These are phyloP conservation scores for Aspergillus sp. DNA, from an alignment of 2,329 filamentous ascomycete genomes.

Conservation along the genomic window DNA sequence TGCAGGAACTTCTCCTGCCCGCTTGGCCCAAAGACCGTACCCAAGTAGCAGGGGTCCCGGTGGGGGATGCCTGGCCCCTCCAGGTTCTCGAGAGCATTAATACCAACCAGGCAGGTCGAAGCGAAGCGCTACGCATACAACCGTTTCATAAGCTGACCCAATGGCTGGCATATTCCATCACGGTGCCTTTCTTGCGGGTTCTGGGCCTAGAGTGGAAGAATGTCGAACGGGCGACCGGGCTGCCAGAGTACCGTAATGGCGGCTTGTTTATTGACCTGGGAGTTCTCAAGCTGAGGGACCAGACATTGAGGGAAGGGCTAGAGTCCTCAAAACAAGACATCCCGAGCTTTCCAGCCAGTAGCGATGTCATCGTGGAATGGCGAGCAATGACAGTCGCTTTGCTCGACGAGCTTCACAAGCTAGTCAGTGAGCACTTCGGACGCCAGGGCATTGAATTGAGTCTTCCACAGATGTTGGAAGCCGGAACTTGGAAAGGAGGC, in stretches of 20 bases:
- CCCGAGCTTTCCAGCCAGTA: constrained; percentile 56
- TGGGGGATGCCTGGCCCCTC: constrained; percentile 55
- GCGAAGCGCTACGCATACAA: constrained; percentile 21
- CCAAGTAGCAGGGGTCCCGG: constrained; percentile 40
- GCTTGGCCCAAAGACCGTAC: constrained; percentile 51
- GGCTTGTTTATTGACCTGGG: constrained; percentile 65
- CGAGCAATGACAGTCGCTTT: constrained; percentile 62
- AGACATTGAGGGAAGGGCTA: constrained; percentile 46
- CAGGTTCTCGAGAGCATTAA: constrained; percentile 15
- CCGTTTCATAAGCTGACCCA: constrained; percentile 66
- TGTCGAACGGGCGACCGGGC: constrained; percentile 60
- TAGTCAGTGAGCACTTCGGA: constrained; percentile 43
- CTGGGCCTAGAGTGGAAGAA: constrained; percentile 55
- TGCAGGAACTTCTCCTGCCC: constrained; percentile 49
- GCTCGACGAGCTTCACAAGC: constrained; percentile 54
- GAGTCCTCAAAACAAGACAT: constrained; percentile 38
- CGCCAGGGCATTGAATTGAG: constrained; percentile 42
- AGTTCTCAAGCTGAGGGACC: constrained; percentile 52
- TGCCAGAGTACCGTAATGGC: constrained; percentile 72
- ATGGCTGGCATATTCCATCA: constrained; percentile 72
- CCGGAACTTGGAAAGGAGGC: constrained; percentile 54
- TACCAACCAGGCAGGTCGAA: not conserved
- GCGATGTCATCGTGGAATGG: constrained; percentile 66
- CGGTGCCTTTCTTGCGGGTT: constrained; percentile 61
- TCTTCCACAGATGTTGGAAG: constrained; percentile 51